These are phyloP conservation scores for Scedosporium aurantiacum DNA, from an alignment of 2,329 filamentous ascomycete genomes.

Conservation along the genomic window DNA sequence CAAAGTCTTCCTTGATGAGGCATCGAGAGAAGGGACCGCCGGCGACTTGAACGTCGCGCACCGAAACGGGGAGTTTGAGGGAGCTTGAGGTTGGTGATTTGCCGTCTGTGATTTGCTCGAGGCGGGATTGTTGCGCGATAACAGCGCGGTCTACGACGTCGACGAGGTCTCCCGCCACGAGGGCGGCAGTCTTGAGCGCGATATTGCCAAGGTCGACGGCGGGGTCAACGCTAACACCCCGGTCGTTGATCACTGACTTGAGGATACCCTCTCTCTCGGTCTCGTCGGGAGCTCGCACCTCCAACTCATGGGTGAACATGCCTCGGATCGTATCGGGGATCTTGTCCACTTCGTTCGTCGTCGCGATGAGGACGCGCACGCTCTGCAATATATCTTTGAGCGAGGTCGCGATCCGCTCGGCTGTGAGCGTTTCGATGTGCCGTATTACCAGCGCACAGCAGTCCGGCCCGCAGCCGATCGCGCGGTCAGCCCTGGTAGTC, in stretches of 20 bases:
- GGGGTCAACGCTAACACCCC: conserved; percentile 64
- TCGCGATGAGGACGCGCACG: conserved; percentile 76
- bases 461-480: conserved; percentile 75
- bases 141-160: conserved; percentile 88
- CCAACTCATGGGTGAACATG: conserved; percentile 89
- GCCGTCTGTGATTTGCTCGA: conserved; percentile 55
- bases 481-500: conserved; percentile 76
- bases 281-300: conserved; percentile 88
- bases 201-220: conserved; percentile 77
- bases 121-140: conserved; percentile 61
- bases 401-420: conserved; percentile 78
- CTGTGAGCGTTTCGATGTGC: conserved; percentile 83
- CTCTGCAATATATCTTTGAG: conserved; percentile 75
- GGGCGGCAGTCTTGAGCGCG: conserved; percentile 86
- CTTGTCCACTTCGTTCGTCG: conserved; percentile 91
- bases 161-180: conserved; percentile 87
- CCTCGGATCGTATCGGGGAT: conserved; percentile 82
- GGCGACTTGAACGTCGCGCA: conserved; percentile 78
- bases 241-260: conserved; percentile 63
- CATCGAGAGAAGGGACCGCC: conserved; percentile 71
- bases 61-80: conserved; percentile 37
- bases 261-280: conserved; percentile 83
- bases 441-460: conserved; percentile 76
- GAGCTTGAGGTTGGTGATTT: conserved; percentile 24
- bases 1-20: conserved; percentile 75